Base-by-base conservation (phyloP, 1,284 basidiomycete species). In the Schizopora paradoxa region DNA sequence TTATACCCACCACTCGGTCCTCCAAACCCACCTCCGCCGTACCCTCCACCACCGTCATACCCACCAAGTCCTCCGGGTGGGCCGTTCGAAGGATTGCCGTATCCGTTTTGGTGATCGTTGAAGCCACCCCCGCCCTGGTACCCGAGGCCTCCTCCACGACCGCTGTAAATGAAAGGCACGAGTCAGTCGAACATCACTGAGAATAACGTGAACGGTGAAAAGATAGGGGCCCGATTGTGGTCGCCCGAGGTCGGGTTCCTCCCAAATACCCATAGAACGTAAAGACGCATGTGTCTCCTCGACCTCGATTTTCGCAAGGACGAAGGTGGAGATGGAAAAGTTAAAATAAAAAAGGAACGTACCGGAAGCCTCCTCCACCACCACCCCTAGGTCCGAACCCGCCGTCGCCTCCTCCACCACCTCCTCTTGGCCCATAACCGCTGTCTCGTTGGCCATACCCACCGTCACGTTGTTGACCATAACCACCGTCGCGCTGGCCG, bases 71-170 rank as follows among this genome's bases (percentile, higher is more conserved):
- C 75, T 47, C 71, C 65, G 56, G 69, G 66, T n/a, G n/a, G n/a
- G n/a, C n/a, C n/a, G 33, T 63, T 66, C 46, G 66, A 60, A 49
- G 66, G 69, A 54, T 72, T 72, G 42, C 77, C 76, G 57, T 66
- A 76, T 45, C 79, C 79, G 58, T 79, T 77, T 43, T 74, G 64
- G 51, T 66, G 68, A 45, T 75, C 77, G 57, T 69, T 66, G 58
- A 82, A 82, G 33, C 81, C 79, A n/a, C n/a, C n/a, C 52, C 77
- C 74, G 47, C 78, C 74, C 64, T 73, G 72, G 57, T 72, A 86
- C 10, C 84, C 84, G 53, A 87, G 77, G 40, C 85, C 85, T 23
- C 79, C 81, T 34, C 82, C 81, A 38, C 84, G 77, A 31, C 82
- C 77, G 35, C 82, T 79, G 61, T 79, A 56, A 1, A 47, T 41